Evolutionary conservation across 2,329 filamentous ascomycete genomes (phyloP).

Genomic region (Fusarium tupiense): DNA sequence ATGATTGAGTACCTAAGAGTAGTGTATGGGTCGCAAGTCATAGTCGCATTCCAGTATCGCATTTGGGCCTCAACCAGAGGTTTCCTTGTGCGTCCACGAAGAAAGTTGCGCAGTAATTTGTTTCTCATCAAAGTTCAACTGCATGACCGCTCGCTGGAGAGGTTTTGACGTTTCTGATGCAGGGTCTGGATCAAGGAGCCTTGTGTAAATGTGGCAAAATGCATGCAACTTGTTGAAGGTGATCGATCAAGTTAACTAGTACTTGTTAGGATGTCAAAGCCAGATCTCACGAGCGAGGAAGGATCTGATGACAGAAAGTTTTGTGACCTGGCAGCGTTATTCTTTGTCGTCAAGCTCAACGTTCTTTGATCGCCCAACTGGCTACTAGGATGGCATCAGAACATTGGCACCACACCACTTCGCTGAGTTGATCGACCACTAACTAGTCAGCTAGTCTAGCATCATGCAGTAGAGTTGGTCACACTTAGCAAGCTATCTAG

Average conservation of each 20-base stretch:
- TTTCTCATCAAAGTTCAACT: neutral
- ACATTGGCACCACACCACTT: constrained; percentile 15
- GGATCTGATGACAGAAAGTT: neutral
- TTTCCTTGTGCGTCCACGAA: neutral
- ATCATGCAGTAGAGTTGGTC: neutral
- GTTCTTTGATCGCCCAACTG: neutral
- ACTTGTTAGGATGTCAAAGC: neutral
- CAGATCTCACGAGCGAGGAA: neutral
- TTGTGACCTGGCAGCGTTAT: neutral
- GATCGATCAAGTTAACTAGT: constrained; percentile 20
- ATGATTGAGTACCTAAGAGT: neutral
- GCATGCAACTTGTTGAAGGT: neutral
- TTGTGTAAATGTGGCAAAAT: neutral
- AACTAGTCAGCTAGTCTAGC: neutral
- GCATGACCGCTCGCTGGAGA: neutral
- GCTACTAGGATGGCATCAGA: neutral
- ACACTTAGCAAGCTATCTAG: neutral
- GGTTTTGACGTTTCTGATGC: neutral
- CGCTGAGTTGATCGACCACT: constrained; percentile 6
- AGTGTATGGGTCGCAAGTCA: neutral
- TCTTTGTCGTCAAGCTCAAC: neutral
- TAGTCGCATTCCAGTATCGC: neutral
- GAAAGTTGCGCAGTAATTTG: neutral
- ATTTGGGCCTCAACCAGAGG: neutral
- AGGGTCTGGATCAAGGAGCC: neutral